Conservation (phyloP, 2,329 filamentous ascomycete genomes). For the Talaromyces marneffei region DNA sequence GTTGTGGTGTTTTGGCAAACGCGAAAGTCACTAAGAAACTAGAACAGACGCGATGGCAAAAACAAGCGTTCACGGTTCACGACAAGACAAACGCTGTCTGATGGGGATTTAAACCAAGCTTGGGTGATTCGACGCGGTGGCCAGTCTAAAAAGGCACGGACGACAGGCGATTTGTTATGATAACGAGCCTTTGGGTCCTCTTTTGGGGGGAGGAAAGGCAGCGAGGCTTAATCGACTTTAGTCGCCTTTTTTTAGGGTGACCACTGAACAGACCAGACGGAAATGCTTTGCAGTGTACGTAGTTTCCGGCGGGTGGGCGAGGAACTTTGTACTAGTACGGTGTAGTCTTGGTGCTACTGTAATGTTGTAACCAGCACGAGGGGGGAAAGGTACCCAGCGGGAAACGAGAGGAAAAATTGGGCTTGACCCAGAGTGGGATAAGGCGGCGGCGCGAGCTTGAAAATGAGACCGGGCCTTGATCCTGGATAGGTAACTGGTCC, state of each 20-base stretch:
- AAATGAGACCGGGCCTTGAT: constrained; percentile 1
- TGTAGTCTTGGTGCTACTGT: constrained; percentile 4
- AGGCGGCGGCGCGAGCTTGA: constrained; percentile 5
- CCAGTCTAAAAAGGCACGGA: constrained; percentile 16
- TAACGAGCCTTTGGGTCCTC: constrained; percentile 12
- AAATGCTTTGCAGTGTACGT: constrained; percentile 35
- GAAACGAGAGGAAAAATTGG: constrained; percentile 17
- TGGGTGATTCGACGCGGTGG: constrained; percentile 14
- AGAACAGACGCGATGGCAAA: constrained; percentile 15
- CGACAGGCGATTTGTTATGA: constrained; percentile 15
- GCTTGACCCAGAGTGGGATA: constrained; percentile 19
- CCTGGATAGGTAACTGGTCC: constrained; percentile 7
- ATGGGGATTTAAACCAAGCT: constrained; percentile 13
- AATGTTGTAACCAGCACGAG: background rate
- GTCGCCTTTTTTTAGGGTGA: constrained; percentile 30
- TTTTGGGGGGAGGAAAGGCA: constrained; percentile 2
- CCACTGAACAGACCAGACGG: constrained; percentile 16
- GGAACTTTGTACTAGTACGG: constrained; percentile 8
- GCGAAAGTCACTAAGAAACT: constrained; percentile 13
- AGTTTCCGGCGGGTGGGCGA: constrained; percentile 25
- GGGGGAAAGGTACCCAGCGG: constrained; percentile 30
- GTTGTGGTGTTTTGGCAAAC: constrained; percentile 14
- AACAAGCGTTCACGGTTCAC: constrained; percentile 9
- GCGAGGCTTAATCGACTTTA: constrained; percentile 39
- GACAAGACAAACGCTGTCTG: constrained; percentile 11